Base-by-base conservation (phyloP, 371 early-diverging fungal genomes). In the Haplosporangium sp. region DNA sequence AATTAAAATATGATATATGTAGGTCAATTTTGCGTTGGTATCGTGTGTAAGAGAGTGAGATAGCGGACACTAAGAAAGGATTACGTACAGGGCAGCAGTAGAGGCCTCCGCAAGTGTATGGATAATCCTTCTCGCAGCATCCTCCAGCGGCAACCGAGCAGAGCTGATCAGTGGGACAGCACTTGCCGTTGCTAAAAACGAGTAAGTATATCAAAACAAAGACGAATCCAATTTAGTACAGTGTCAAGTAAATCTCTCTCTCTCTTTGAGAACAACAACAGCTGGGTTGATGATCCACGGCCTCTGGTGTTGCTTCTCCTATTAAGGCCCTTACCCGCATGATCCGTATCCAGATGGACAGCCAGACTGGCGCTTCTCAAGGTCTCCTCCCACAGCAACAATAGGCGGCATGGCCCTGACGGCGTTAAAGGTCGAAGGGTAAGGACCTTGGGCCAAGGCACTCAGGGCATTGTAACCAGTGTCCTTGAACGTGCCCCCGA, bases 51-150 rank as follows among this genome's bases (percentile, higher is more conserved):
- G 21, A 45, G 21, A 45, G 16, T 42, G 11, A 5, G 20, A 29
- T 4, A 53, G 8, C 20, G 29, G 29, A 23, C 9, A 8, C 20
- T 23, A 55, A 10, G 23, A 48, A 21, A 7, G 18, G 16, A 57
- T 5, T 52, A 59, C 67, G 36, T 59, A 67, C 67, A 46, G 67
- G 67, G 53, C 67, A 67, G 41, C 67, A 67, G 48, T 59, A 59
- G 13, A 45, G 23, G n/a, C 29, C 38, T 10, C 67, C 67, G 42
- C 67, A 67, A 29, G 67, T 67, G 47, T 50, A 67, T n/a, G 47
- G 54, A 14, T 20, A 59, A 7, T 40, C 11, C 6, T 18, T 6
- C 36, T 42, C 53, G 55, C 67, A 67, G 38, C 67, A 67, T 38
- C 67, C 67, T 13, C 60, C 67, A 20, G 59, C 40, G 8, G 20